phyloP scores from a whole-genome alignment of 345 rosid species.

The Eutrema heterophyllum region DNA sequence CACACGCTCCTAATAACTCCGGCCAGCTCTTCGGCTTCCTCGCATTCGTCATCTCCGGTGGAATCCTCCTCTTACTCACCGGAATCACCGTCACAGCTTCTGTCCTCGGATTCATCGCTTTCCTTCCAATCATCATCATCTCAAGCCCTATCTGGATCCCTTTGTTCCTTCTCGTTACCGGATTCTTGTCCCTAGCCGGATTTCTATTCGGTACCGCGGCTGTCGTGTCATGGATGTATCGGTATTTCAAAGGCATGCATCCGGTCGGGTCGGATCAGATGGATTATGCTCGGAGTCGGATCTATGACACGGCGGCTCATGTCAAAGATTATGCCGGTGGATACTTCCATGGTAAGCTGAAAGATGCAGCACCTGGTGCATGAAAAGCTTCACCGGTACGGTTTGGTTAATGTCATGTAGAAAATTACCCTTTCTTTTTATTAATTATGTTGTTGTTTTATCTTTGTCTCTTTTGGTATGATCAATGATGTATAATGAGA shows the following conservation, averaged over 20 bases:
- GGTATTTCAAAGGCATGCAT: constrained; percentile 60
- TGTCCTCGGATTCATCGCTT: constrained; percentile 46
- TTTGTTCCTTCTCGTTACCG: constrained; percentile 36
- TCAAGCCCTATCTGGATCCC: constrained; percentile 66
- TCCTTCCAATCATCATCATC: constrained; percentile 56
- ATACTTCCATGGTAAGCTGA: constrained; percentile 67
- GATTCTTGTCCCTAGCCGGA: constrained; percentile 49
- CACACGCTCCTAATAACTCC: constrained; percentile 49
- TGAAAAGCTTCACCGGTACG: constrained; percentile 21
- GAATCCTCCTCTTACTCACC: constrained; percentile 61
- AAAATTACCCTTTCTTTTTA: neutral
- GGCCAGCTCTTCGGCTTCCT: constrained; percentile 52
- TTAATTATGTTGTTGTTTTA: neutral
- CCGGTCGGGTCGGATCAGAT: constrained; percentile 66
- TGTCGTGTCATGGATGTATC: constrained; percentile 56
- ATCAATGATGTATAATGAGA: neutral
- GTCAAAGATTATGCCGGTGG: constrained; percentile 86
- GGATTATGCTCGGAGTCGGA: constrained; percentile 65
- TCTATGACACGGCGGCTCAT: constrained; percentile 74
- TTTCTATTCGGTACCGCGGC: constrained; percentile 41
- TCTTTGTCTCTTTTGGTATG: neutral
- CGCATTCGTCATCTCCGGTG: constrained; percentile 50
- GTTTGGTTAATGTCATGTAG: neutral
- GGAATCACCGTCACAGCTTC: constrained; percentile 49
- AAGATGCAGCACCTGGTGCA: constrained; percentile 96